Evolutionary conservation across 2,329 filamentous ascomycete genomes (phyloP).

Genomic region (Apiospora marii): DNA sequence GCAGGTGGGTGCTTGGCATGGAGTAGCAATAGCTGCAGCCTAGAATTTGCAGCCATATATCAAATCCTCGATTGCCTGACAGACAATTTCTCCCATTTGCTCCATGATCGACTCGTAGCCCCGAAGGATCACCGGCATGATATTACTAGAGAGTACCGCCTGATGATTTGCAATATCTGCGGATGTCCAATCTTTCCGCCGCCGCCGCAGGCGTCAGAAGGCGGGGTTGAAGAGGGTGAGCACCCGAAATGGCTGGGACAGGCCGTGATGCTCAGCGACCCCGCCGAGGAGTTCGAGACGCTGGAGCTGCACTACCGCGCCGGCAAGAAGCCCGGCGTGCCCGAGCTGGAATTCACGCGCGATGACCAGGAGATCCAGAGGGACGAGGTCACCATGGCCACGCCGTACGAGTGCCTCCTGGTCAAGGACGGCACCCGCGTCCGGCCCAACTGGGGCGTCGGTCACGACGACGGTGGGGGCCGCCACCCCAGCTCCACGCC

Average conservation of each 20-base stretch:
- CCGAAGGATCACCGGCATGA: neutral
- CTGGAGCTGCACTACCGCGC: conserved; percentile 31
- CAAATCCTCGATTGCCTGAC: neutral
- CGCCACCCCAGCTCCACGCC: conserved; percentile 5
- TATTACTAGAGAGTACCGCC: neutral
- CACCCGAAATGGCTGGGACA: conserved; percentile 28
- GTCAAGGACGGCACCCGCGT: conserved; percentile 25
- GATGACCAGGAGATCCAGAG: conserved; percentile 28
- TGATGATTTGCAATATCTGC: conserved; percentile 30
- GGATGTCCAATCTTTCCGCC: conserved; percentile 27
- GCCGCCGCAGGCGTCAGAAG: neutral
- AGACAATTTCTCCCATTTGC: neutral
- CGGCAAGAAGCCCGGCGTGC: conserved; percentile 29
- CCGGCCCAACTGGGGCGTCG: conserved; percentile 26
- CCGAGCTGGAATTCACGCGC: conserved; percentile 12
- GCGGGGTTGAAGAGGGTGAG: neutral
- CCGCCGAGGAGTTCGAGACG: conserved; percentile 32
- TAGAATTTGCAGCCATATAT: neutral
- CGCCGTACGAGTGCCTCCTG: conserved; percentile 27
- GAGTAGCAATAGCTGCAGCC: neutral
- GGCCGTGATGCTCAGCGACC: conserved; percentile 33
- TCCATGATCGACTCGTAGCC: neutral
- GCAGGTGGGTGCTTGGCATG: neutral
- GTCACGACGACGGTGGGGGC: conserved; percentile 25
- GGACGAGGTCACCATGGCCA: conserved; percentile 27